Percentiles rank a stretch among this genome's conserved stretches.
These are phyloP conservation scores for Ceratocystis colombiana DNA, from an alignment of 2,329 filamentous ascomycete genomes.

Conservation along the genomic window DNA sequence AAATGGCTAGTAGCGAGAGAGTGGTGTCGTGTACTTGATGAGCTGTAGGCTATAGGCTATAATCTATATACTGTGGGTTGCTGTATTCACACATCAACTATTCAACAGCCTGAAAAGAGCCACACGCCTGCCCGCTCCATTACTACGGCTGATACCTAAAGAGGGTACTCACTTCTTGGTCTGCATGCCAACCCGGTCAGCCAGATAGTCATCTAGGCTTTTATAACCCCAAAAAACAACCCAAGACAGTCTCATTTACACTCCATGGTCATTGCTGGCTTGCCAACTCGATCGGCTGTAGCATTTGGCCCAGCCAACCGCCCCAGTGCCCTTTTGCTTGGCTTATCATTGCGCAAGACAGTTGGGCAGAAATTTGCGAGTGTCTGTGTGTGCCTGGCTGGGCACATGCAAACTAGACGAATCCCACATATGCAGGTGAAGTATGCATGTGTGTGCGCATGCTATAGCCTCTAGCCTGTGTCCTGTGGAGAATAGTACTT, in stretches of 20 bases:
- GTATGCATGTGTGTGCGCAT: not conserved
- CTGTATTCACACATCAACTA: too few species aligned
- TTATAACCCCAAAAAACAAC: too few species aligned
- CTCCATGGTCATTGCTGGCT: too few species aligned
- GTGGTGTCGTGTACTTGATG: not conserved
- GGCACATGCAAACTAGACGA: not conserved
- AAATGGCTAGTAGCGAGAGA: not conserved
- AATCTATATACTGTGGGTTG: too few species aligned
- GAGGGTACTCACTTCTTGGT: not conserved
- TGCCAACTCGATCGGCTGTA: too few species aligned
- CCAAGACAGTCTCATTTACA: too few species aligned
- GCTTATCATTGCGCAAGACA: not conserved
- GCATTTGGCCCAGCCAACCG: too few species aligned
- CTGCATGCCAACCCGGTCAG: not conserved
- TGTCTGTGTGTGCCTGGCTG: constrained; percentile 10
- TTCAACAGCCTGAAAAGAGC: too few species aligned
- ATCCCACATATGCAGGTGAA: not conserved
- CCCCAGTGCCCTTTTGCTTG: not conserved
- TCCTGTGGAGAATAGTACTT: not conserved
- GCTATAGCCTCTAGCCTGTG: not conserved
- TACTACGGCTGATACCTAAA: too few species aligned
- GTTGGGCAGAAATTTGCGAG: constrained; percentile 10
- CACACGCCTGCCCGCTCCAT: too few species aligned
- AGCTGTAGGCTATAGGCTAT: too few species aligned
- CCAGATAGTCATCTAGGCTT: too few species aligned